Conservation (phyloP, 345 rosid genomes). For the Boechera retrofracta region DNA sequence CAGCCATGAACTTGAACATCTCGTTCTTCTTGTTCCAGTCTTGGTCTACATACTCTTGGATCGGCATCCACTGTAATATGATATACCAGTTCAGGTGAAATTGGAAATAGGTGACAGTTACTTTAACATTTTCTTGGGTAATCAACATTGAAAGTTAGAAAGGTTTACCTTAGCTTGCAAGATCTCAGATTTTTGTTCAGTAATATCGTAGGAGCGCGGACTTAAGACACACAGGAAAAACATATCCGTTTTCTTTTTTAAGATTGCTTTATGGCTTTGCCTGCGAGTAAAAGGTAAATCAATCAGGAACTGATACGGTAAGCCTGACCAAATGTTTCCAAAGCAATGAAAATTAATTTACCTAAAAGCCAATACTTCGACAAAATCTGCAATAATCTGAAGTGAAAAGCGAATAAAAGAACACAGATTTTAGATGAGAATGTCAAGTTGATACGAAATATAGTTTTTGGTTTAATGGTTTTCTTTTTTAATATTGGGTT, state of each 20-base stretch:
- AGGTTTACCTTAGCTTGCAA: constrained; percentile 62
- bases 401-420: constrained; percentile 16
- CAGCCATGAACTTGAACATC: constrained; percentile 57
- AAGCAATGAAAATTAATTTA: constrained; percentile 27
- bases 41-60: constrained; percentile 68
- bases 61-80: constrained; percentile 69
- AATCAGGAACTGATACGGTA: constrained; percentile 13
- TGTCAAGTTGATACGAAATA: neutral
- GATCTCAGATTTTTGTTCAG: constrained; percentile 63
- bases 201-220: constrained; percentile 53
- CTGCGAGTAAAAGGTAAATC: constrained; percentile 40
- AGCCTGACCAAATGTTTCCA: constrained; percentile 14
- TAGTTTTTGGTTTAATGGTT: no score
- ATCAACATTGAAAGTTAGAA: constrained; percentile 3
- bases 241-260: constrained; percentile 58
- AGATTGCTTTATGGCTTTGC: constrained; percentile 65
- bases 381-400: constrained; percentile 69
- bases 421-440: constrained; percentile 22
- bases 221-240: constrained; percentile 62
- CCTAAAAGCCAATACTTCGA: constrained; percentile 73
- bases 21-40: constrained; percentile 51
- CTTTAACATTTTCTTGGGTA: neutral
- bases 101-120: neutral
- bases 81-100: constrained; percentile 18
- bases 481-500: no score